Base-by-base conservation (phyloP, 2,329 filamentous ascomycete genomes). In the Penicillium italicum region DNA sequence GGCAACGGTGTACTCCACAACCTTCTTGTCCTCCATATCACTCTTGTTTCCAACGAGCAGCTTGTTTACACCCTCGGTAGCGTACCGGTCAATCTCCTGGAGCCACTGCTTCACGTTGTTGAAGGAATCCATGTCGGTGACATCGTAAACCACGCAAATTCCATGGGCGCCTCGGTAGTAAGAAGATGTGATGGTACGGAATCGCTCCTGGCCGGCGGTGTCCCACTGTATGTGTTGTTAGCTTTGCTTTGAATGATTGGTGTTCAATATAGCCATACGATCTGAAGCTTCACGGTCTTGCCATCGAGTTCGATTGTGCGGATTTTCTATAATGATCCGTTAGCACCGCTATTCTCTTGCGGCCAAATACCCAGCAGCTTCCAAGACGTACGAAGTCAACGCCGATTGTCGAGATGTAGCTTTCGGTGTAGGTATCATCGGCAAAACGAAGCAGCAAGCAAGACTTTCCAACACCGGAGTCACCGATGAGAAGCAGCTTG, bases 21-120 rank as follows among this genome's bases (percentile, higher is more conserved):
- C 94, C 84, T 97, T 99, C 89, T 99, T 99, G 81, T 99, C 94
- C 58, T 93, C 87, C 91, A 99, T 97, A 89, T 99, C 94, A 80
- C 91, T 96, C 89, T 99, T 99, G 89, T 99, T 99, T 73, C 94
- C 94, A 61, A 99, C 93, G 60, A 99, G 87, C 65, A 99, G 85
- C 85, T 99, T 99, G 86, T 99, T 99, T 73, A 99, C 94, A 65
- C 94, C 94, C 80, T 99, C 94, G 66, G 94, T 99, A 69, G 94
- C 94, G 73, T 99, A 97, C 76, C 94, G 88, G 82, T 99, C 94
- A 70, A 99, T 99, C 82, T 99, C 94, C 79, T 99, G 94, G 61
- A 99, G 86, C 94, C 94, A 99, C 84, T 99, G 94, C 89, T 99
- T 97, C 71, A 99, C 94, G 82, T 97, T 99, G 87, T 99, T 97